Evolutionary conservation across 495 filamentous ascomycete genomes (phyloP).

Genomic region (Parachaetomium inaequale): DNA sequence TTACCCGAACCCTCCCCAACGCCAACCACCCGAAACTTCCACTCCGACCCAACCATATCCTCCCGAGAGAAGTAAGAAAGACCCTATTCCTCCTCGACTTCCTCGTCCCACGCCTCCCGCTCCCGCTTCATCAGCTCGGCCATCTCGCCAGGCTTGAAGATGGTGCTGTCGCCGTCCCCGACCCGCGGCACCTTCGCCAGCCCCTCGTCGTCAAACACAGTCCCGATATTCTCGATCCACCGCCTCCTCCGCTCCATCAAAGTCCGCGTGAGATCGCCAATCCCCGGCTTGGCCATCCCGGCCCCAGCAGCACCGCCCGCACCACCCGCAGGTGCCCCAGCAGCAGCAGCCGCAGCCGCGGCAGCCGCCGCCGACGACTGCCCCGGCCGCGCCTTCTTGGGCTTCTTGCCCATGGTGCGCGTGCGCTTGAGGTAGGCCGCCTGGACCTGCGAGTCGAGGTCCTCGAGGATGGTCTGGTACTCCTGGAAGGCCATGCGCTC

Average conservation of each 20-base stretch:
- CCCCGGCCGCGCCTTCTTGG: conserved; percentile 79
- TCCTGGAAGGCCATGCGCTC: conserved; percentile 94
- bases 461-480: conserved; percentile 93
- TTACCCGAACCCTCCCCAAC: too few relatives aligned
- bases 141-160: conserved; percentile 61
- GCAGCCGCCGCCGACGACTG: conserved; percentile 63
- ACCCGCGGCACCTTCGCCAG: conserved; percentile 46
- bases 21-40: too few relatives aligned
- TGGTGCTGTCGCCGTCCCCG: conserved; percentile 42
- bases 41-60: background rate
- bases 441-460: conserved; percentile 93
- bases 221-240: conserved; percentile 84
- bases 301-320: too few relatives aligned
- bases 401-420: conserved; percentile 88
- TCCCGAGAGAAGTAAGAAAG: too few relatives aligned
- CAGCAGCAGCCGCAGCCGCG: conserved; percentile 45
- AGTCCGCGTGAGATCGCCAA: conserved; percentile 83
- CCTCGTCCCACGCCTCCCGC: conserved; percentile 70
- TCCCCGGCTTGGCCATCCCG: conserved; percentile 68
- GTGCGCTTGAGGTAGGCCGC: conserved; percentile 93
- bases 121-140: conserved; percentile 59
- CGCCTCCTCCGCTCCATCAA: conserved; percentile 83
- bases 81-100: conserved; percentile 52
- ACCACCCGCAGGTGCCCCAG: too few relatives aligned
- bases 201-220: conserved; percentile 74